These are phyloP conservation scores for Myxozyma lipomycoides DNA, from an alignment of 805 yeast species.

Conservation along the genomic window DNA sequence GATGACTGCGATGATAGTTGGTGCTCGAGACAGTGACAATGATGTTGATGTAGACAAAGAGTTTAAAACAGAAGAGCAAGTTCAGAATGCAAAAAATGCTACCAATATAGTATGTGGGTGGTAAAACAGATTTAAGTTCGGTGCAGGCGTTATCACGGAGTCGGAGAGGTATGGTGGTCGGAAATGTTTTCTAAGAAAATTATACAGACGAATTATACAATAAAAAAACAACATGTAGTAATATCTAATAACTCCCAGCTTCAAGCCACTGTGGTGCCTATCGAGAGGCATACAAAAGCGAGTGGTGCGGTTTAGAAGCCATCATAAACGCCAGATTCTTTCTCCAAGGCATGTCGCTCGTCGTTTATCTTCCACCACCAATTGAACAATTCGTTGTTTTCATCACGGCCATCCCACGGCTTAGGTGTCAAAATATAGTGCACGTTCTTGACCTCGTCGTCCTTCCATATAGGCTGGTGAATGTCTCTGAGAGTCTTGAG, in stretches of 20 bases:
- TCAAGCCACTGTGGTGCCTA: no score
- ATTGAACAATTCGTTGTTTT: slow-evolving; percentile 41
- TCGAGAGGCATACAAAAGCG: no score
- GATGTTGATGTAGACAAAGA: slow-evolving; percentile 5
- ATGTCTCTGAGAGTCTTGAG: slow-evolving; percentile 48
- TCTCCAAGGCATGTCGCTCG: slow-evolving; percentile 37
- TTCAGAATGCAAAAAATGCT: slow-evolving; percentile 1
- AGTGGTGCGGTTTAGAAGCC: slow-evolving; percentile 29
- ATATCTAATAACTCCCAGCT: no score
- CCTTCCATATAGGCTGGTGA: slow-evolving; percentile 49
- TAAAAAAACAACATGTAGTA: no score
- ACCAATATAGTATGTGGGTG: not conserved
- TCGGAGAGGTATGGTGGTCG: not conserved
- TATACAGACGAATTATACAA: not conserved
- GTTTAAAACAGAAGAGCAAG: not conserved
- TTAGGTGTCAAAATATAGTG: slow-evolving; percentile 58
- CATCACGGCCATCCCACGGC: slow-evolving; percentile 51
- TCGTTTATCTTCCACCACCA: slow-evolving; percentile 49
- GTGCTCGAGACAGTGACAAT: slow-evolving; percentile 1
- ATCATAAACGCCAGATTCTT: slow-evolving; percentile 21
- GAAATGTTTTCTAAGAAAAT: not conserved
- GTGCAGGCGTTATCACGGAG: not conserved
- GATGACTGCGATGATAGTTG: slow-evolving; percentile 27
- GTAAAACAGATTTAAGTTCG: no score
- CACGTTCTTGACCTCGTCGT: slow-evolving; percentile 49